phyloP scores from a whole-genome alignment of 192 early-diverging fungal genomes.

The Gonapodya sp. region DNA sequence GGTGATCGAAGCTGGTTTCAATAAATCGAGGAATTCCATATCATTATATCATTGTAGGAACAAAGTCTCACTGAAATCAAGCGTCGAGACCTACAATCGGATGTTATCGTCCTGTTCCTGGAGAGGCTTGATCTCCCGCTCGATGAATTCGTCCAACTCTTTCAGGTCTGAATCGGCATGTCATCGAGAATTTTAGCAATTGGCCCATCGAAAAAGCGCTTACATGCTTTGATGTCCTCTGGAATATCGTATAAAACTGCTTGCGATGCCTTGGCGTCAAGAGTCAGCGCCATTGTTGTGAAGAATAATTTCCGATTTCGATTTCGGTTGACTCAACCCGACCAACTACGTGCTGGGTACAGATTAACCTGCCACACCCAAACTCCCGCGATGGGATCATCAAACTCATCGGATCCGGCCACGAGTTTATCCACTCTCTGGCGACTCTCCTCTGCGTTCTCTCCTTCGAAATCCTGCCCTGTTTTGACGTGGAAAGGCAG shows the following conservation, averaged over 20 bases:
- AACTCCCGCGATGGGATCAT: background rate
- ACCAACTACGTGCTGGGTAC: background rate
- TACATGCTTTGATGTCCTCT: background rate
- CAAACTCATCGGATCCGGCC: too few relatives aligned
- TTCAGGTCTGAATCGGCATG: background rate
- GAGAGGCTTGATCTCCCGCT: background rate
- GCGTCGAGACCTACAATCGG: background rate
- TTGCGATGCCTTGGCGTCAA: background rate
- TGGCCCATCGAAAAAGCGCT: background rate
- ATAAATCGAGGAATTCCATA: too few relatives aligned
- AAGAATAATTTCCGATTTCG: too few relatives aligned
- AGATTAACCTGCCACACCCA: background rate
- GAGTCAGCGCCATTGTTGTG: background rate
- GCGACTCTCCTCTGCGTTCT: background rate
- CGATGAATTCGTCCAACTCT: background rate
- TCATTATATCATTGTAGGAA: too few relatives aligned
- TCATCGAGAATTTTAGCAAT: background rate
- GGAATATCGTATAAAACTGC: background rate
- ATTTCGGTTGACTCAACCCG: background rate
- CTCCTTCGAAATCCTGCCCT: background rate
- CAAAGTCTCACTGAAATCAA: too few relatives aligned
- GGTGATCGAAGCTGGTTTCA: conserved; percentile 7
- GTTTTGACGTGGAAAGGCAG: background rate
- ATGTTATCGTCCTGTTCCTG: conserved; percentile 9
- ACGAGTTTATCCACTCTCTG: background rate